Evolutionary conservation across 179 eudicot species (phyloP).

Genomic region (Pouteria campechiana): DNA sequence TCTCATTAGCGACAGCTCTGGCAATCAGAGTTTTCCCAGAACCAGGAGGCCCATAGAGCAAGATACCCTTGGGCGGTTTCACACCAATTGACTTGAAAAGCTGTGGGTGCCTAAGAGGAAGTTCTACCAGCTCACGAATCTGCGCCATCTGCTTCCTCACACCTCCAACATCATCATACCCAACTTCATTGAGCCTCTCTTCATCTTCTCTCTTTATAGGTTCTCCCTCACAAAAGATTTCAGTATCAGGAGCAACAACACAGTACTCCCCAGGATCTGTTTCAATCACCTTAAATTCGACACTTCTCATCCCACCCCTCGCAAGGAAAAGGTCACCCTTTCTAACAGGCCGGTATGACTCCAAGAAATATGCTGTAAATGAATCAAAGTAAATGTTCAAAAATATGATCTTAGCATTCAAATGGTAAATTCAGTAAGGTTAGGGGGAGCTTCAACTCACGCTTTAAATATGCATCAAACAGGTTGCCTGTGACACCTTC

Average conservation of each 20-base stretch:
- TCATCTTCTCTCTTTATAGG: slow-evolving; percentile 56
- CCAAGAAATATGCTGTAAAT: slow-evolving; percentile 51
- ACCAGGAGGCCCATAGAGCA: slow-evolving; percentile 66
- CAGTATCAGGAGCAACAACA: slow-evolving; percentile 54
- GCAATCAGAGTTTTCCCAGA: slow-evolving; percentile 59
- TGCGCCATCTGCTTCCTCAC: slow-evolving; percentile 73
- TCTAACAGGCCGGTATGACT: slow-evolving; percentile 47
- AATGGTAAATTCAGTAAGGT: not conserved
- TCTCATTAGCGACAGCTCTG: slow-evolving; percentile 60
- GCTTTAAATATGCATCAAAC: slow-evolving; percentile 39
- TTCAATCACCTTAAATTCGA: slow-evolving; percentile 56
- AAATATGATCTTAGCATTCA: not conserved
- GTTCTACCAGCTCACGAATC: slow-evolving; percentile 61
- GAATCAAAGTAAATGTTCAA: not conserved
- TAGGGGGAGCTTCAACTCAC: slow-evolving; percentile 12
- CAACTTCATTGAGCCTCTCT: slow-evolving; percentile 46
- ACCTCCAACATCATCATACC: slow-evolving; percentile 71
- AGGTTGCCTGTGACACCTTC: slow-evolving; percentile 46
- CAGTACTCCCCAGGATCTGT: slow-evolving; percentile 61
- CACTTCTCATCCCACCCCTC: slow-evolving; percentile 65
- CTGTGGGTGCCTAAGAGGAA: slow-evolving; percentile 63
- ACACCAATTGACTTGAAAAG: slow-evolving; percentile 62
- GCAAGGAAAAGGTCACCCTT: slow-evolving; percentile 49
- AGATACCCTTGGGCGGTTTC: slow-evolving; percentile 65
- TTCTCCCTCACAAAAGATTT: slow-evolving; percentile 62